Evolutionary conservation across 2,329 filamentous ascomycete species (phyloP).

Genomic region (Plenodomus tracheiphilus): DNA sequence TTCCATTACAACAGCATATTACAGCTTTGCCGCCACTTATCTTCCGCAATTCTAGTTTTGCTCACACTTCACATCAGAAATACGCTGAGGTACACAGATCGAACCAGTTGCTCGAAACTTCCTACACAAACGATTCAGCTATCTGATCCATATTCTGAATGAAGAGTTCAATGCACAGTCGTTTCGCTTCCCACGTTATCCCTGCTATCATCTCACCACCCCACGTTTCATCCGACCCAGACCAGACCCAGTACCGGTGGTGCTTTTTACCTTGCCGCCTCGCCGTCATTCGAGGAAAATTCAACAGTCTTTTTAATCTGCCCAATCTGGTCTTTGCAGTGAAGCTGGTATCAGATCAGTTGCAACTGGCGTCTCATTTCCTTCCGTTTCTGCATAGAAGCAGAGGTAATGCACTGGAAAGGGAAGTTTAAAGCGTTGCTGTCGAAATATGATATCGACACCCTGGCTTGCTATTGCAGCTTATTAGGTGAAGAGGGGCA

Average conservation of each 20-base stretch:
- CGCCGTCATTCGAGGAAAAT: conserved; percentile 12
- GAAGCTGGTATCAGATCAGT: not conserved
- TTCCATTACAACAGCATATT: not conserved
- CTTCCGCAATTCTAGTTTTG: no score
- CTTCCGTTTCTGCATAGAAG: not conserved
- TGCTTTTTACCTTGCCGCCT: conserved; percentile 2
- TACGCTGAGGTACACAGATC: no score
- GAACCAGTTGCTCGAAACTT: no score
- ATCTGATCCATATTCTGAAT: not conserved
- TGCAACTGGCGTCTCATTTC: not conserved
- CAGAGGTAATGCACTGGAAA: not conserved
- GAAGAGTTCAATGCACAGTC: not conserved
- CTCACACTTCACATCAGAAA: no score
- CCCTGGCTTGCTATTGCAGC: not conserved
- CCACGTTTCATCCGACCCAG: conserved; percentile 10
- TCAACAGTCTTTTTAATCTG: not conserved
- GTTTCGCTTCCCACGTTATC: not conserved
- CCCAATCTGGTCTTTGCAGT: not conserved
- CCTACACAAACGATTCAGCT: not conserved
- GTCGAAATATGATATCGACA: not conserved
- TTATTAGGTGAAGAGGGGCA: not conserved
- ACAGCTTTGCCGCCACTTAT: no score
- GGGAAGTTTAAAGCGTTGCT: not conserved
- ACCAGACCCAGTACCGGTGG: not conserved
- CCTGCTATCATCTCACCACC: not conserved